phyloP scores from a whole-genome alignment of 73 alveolate species.

The Uronychia setigera region DNA sequence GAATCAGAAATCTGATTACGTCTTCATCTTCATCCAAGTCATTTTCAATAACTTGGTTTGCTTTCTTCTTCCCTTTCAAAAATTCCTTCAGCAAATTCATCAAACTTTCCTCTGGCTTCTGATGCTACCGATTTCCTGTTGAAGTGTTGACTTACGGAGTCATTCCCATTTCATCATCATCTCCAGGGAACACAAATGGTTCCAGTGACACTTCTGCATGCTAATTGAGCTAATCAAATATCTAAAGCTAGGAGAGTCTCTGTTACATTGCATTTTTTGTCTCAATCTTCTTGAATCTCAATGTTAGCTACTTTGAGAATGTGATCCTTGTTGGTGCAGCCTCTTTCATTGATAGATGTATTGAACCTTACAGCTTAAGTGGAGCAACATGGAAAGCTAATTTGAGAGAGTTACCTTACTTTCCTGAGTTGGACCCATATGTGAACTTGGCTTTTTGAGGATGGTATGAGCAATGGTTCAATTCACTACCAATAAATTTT shows the following conservation, averaged over 20 bases:
- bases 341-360: conserved; percentile 22
- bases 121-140: not conserved
- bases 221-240: not conserved
- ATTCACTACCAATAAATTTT: conserved; percentile 9
- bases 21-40: not conserved
- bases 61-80: not conserved
- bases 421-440: conserved; percentile 29
- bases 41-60: not conserved
- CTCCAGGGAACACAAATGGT: not conserved
- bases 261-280: not conserved
- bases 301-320: not conserved
- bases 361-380: conserved; percentile 52
- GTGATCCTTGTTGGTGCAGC: conserved; percentile 62
- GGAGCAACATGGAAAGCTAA: conserved; percentile 55
- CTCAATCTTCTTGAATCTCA: not conserved
- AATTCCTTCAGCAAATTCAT: not conserved
- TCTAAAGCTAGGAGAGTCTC: not conserved
- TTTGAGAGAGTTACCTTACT: not conserved
- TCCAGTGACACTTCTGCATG: not conserved
- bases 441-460: conserved; percentile 30
- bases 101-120: not conserved
- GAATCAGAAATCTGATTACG: not conserved
- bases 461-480: conserved; percentile 45
- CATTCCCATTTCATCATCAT: not conserved
- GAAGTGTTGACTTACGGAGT: not conserved